These are phyloP conservation scores for Populus nigra DNA, from an alignment of 345 rosid species.

Conservation along the genomic window DNA sequence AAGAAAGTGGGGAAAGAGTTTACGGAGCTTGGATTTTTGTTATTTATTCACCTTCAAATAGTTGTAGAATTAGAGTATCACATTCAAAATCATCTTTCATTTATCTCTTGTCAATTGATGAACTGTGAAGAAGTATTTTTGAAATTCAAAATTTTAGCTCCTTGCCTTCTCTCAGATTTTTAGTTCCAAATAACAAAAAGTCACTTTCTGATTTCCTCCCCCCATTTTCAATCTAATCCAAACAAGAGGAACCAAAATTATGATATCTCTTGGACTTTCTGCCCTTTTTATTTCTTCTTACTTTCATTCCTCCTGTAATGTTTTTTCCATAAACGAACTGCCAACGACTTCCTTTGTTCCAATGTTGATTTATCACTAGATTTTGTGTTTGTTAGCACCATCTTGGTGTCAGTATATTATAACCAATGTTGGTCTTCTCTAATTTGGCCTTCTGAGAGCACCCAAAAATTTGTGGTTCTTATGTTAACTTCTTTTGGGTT, in stretches of 20 bases:
- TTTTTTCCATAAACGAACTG: not conserved
- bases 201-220: not conserved
- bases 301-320: not conserved
- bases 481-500: slow-evolving; percentile 33
- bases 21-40: not conserved
- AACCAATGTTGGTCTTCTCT: not conserved
- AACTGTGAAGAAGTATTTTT: not conserved
- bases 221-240: not conserved
- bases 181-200: not conserved
- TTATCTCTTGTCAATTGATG: not conserved
- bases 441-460: not conserved
- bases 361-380: not conserved
- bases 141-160: not conserved
- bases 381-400: not conserved
- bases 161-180: not conserved
- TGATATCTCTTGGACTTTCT: not conserved
- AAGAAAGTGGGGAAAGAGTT: not conserved
- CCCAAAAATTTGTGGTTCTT: slow-evolving; percentile 4
- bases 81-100: not conserved
- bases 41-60: not conserved
- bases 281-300: not conserved
- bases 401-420: not conserved
- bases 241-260: not conserved
- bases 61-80: not conserved
- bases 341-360: not conserved